Evolutionary conservation across 257 asterid genomes (phyloP), one percentile per base, ranked within the genome.

Genomic region (Ophiorrhiza pumila): DNA sequence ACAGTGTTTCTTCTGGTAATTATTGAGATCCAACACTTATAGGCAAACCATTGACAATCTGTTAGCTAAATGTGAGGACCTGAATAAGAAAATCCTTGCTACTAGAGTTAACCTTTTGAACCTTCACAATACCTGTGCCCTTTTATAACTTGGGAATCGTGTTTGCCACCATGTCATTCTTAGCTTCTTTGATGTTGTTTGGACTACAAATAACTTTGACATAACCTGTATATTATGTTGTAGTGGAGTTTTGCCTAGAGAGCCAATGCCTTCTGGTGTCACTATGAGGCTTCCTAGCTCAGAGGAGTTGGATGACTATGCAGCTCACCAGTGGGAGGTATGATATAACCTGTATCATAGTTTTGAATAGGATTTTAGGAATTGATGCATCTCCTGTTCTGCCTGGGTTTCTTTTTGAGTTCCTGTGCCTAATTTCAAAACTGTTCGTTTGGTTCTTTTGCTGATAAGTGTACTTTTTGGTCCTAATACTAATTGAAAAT

Each of bases 191-290:
- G 61, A 35, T 20, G 20, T 50, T 49, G 37, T 18, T 46, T 50
- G 9, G 53, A 20, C 39, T 60, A 20, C 17, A 15, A 62, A 23
- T 49, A 39, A n/a, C 9, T 43, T 64, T 15, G 35, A 32, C 37
- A 67, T 79, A 59, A 77, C 76, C 65, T 57, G 71, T 86, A 85
- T 73, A 71, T 76, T 76, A 68, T 53, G 59, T 76, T 76, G 73
- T 82, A 94, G 98, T 72, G 99, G 99, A 82, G 81, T 87, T 78
- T 86, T 92, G 84, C 97, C 99, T 52, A 92, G 99, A 85, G 96
- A 89, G 83, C 89, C 98, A 22, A 86, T 95, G 98, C 90, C 97
- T 77, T 83, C 90, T 66, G 92, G 84, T 79, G 71, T 87, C 76
- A 86, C 95, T 7, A 91, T 83, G 83, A 86, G 99, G 88, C 92